phyloP scores from a whole-genome alignment of 192 early-diverging fungal genomes.

The Funneliformis mosseae region DNA sequence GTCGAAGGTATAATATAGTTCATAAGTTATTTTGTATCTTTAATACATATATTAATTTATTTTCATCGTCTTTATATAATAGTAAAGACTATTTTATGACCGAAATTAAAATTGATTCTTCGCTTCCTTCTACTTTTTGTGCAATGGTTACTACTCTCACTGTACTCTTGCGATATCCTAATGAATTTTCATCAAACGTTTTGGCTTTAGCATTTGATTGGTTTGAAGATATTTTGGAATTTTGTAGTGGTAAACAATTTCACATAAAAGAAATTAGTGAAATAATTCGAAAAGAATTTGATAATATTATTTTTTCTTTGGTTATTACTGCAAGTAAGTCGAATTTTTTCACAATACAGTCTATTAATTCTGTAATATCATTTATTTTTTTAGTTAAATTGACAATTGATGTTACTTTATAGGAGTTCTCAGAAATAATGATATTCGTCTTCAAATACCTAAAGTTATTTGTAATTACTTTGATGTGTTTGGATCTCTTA shows the following conservation, averaged over 20 bases:
- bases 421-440: conserved; percentile 31
- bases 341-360: background rate
- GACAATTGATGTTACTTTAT: background rate
- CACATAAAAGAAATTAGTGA: background rate
- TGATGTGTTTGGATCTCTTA: conserved; percentile 37
- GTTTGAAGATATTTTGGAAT: conserved; percentile 20
- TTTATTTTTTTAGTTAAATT: conserved; percentile 3
- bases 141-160: conserved; percentile 12
- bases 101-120: background rate
- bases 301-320: background rate
- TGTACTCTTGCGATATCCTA: background rate
- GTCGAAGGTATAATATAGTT: conserved; percentile 1
- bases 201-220: conserved; percentile 15
- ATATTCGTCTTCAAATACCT: conserved; percentile 21
- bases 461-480: conserved; percentile 33
- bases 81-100: conserved; percentile 20
- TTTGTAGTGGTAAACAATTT: background rate
- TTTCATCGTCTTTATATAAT: background rate
- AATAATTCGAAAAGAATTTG: background rate
- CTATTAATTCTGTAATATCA: background rate
- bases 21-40: background rate
- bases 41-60: background rate
- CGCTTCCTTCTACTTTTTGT: background rate
- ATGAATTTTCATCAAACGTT: conserved; percentile 11
- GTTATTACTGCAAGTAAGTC: background rate